Conservation (phyloP, 2,329 filamentous ascomycete genomes). For the Fulvia fulva region DNA sequence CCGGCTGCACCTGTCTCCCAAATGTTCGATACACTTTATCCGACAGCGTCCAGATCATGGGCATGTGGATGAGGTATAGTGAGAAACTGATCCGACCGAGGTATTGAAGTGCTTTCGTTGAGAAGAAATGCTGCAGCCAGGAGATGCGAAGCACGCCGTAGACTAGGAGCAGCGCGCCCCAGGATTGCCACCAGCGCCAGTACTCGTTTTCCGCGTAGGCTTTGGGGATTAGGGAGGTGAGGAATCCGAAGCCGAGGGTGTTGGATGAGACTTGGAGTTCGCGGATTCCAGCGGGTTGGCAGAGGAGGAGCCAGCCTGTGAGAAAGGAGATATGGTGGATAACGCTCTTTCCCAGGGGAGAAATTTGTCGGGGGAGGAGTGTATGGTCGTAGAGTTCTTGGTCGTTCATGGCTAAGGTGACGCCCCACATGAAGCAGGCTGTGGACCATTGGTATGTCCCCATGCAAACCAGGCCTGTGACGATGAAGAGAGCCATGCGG, state of each 20-base stretch:
- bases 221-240: slow-evolving; percentile 44
- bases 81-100: slow-evolving; percentile 59
- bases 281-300: slow-evolving; percentile 16
- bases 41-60: slow-evolving; percentile 55
- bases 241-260: slow-evolving; percentile 55
- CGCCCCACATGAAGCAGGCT: slow-evolving; percentile 18
- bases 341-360: neutral
- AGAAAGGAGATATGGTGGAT: slow-evolving; percentile 12
- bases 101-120: slow-evolving; percentile 51
- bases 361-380: neutral
- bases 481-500: slow-evolving; percentile 7
- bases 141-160: slow-evolving; percentile 47
- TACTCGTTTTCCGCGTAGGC: slow-evolving; percentile 23
- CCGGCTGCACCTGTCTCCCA: slow-evolving; percentile 28
- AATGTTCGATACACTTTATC: slow-evolving; percentile 52
- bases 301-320: slow-evolving; percentile 17
- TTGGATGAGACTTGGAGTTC: slow-evolving; percentile 37
- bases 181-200: slow-evolving; percentile 55
- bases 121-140: slow-evolving; percentile 50
- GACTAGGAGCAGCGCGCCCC: slow-evolving; percentile 53
- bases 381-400: neutral
- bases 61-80: slow-evolving; percentile 61
- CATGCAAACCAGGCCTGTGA: slow-evolving; percentile 6
- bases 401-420: slow-evolving; percentile 16
- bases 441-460: slow-evolving; percentile 17